Base-by-base conservation (phyloP, 2,329 filamentous ascomycete species). In the Triangularia verruculosa region DNA sequence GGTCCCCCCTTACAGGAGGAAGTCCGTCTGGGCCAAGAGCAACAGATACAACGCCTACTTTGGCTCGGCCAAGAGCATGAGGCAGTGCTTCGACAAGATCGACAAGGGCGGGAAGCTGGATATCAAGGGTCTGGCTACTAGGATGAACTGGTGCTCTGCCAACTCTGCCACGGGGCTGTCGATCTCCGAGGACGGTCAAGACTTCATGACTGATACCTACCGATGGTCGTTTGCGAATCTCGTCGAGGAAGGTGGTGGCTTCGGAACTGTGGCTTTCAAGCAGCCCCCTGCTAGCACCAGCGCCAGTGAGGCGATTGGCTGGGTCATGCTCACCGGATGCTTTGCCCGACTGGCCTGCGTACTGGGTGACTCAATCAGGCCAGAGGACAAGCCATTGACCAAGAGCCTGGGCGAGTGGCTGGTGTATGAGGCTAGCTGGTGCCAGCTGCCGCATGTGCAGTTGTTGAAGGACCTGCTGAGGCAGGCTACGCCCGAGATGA, bases 1-100 rank as follows among this genome's bases (percentile, higher is more conserved):
- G 20, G 64, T 71, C 43, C 70, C 70, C 11, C 63, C 65, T 1
- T 70, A 70, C 54, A 66, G 70, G 9, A 64, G 66, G 13, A 58
- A 57, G n/a, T 61, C 56, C 22, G 64, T 70, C 43, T 68, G 62
- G 61, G 69, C 68, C 61, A 70, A 70, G 65, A 70, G 68, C 67
- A 71, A 70, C 65, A 62, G 70, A 12, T 47, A 67, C 65, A 71
- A 70, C 67, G 43, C 22, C 22, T 70, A 67, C 62, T 64, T 70
- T 22, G 55, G 15, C 15, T 28, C 24, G 2, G 43, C 62, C 43
- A 24, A 24, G 51, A 53, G 59, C 57, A 64, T 66, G 54, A 25
- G 60, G 47, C 57, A 68, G 28, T 67, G 64, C 58, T 65, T 71
- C 34, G 61, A 39, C 3, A 32, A 34, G 22, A 58, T 71, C 34